Conservation (phyloP, 148 eudicot species). For the Dianthus caryophyllus region DNA sequence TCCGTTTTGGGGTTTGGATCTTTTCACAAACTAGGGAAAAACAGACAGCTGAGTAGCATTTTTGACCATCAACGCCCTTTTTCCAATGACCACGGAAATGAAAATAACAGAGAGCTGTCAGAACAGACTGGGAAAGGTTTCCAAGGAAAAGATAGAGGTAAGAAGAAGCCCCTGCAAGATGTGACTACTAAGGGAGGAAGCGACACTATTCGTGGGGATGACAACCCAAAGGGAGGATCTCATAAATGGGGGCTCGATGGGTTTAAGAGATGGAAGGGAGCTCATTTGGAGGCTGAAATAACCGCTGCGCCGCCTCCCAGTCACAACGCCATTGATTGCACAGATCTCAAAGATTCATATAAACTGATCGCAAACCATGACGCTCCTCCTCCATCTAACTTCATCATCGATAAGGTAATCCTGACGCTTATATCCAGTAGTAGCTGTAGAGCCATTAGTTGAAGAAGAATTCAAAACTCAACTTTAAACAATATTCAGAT, state of each 20-base stretch:
- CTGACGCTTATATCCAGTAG: not conserved
- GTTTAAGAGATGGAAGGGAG: conserved; percentile 65
- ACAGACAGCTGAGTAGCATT: conserved; percentile 39
- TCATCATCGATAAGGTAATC: conserved; percentile 67
- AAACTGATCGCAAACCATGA: conserved; percentile 32
- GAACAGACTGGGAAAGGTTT: conserved; percentile 23
- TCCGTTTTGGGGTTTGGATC: conserved; percentile 41
- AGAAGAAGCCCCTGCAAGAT: conserved; percentile 37
- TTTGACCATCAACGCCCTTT: conserved; percentile 54
- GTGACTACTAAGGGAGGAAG: not conserved
- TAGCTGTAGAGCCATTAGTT: not conserved
- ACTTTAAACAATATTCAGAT: not conserved
- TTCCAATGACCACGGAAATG: conserved; percentile 34
- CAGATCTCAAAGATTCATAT: conserved; percentile 20
- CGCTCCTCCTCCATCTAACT: conserved; percentile 45
- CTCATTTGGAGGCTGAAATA: conserved; percentile 55
- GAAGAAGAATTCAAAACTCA: not conserved
- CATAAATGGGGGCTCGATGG: conserved; percentile 65
- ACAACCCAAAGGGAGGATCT: conserved; percentile 31
- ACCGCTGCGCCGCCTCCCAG: conserved; percentile 42
- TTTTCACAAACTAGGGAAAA: conserved; percentile 27
- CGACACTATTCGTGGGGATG: not conserved
- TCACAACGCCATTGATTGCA: conserved; percentile 41
- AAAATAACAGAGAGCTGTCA: conserved; percentile 39
- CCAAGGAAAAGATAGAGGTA: conserved; percentile 26